Conservation (phyloP, 768 basidiomycete genomes). For the Dictyophora rubrovolvata region DNA sequence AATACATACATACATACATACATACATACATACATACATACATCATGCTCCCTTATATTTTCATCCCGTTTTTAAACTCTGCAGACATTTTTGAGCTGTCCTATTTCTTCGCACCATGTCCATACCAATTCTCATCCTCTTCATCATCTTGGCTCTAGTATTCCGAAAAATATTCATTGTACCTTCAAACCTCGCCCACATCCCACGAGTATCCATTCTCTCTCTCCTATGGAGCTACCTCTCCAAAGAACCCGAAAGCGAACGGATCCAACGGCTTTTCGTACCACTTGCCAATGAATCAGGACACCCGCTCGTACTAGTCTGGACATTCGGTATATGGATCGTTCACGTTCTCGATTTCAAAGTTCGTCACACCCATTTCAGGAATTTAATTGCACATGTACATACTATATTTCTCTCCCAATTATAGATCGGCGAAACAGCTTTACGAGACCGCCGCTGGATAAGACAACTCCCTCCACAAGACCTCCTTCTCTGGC, state of each 20-base stretch:
- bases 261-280: conserved; percentile 24
- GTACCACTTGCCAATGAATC: conserved; percentile 25
- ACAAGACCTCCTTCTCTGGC: conserved; percentile 26
- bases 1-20: no score
- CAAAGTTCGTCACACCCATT: conserved; percentile 16
- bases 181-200: conserved; percentile 24
- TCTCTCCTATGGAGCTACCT: conserved; percentile 26
- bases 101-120: not conserved
- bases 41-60: no score
- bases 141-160: not conserved
- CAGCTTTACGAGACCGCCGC: not conserved
- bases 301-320: conserved; percentile 25
- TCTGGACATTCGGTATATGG: conserved; percentile 32
- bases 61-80: no score
- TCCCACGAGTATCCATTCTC: conserved; percentile 26
- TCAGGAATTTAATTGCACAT: not conserved
- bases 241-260: conserved; percentile 25
- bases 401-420: not conserved
- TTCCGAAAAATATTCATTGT: conserved; percentile 9
- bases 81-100: no score
- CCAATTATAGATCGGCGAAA: not conserved
- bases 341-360: conserved; percentile 30
- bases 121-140: not conserved
- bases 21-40: no score
- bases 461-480: conserved; percentile 15